phyloP scores from a whole-genome alignment of 768 basidiomycete genomes.

The Termitomyces sp. region DNA sequence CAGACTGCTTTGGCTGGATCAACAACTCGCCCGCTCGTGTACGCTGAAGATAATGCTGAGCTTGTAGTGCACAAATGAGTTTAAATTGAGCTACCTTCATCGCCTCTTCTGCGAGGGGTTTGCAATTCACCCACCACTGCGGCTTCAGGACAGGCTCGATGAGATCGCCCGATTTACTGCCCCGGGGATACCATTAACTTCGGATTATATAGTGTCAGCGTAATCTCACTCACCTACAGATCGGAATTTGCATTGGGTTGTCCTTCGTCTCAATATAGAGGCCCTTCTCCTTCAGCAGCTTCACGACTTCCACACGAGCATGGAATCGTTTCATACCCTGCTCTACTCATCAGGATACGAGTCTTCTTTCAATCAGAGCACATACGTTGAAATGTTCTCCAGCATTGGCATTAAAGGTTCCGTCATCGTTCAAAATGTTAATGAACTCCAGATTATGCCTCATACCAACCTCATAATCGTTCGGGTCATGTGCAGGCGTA shows the following conservation, averaged over 20 bases:
- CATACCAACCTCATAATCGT: constrained; percentile 92
- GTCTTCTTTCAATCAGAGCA: neutral
- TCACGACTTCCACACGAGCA: constrained; percentile 77
- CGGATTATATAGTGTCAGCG: neutral
- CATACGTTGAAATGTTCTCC: constrained; percentile 71
- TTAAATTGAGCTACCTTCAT: constrained; percentile 53
- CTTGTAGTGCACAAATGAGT: neutral
- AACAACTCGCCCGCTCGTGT: constrained; percentile 83
- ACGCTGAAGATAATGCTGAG: constrained; percentile 47
- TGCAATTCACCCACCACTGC: constrained; percentile 98
- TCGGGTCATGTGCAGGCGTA: constrained; percentile 96
- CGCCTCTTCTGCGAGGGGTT: constrained; percentile 86
- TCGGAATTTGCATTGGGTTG: constrained; percentile 95
- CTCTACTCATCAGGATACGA: neutral
- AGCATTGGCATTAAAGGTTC: constrained; percentile 89
- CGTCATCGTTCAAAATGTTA: constrained; percentile 95
- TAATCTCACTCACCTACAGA: constrained; percentile 64
- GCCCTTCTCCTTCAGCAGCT: constrained; percentile 79
- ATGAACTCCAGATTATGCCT: constrained; percentile 89
- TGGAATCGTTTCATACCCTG: constrained; percentile 99
- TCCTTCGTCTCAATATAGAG: constrained; percentile 90
- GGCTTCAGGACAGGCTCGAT: constrained; percentile 96
- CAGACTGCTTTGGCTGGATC: constrained; percentile 81
- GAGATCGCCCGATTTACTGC: constrained; percentile 92
- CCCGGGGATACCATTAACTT: constrained; percentile 1